Evolutionary conservation across 1,284 basidiomycete species (phyloP), one percentile per base, ranked within the genome.

Genomic region (Phylloboletellus chloephorus): DNA sequence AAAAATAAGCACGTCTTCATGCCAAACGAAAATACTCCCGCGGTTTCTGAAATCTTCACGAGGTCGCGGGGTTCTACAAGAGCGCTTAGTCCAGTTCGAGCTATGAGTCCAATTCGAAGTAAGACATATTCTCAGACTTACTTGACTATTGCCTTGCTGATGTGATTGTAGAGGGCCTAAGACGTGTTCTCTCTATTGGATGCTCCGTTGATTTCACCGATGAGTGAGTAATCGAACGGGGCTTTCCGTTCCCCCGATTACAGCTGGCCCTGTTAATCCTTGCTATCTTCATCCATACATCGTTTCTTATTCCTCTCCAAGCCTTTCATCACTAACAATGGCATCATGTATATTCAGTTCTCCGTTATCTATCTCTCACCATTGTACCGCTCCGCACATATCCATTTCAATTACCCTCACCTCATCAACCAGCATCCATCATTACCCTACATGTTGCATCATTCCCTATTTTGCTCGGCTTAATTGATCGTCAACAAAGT

Each of bases 91-190:
- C 55, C 55, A 24, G 29, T 44, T 1, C 50, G 54, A n/a, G 62
- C 61, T 17, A 43, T 61, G 46, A 65, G 57, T 20, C 58, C 58
- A 21, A 57, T 60, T 25, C 57, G 58, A 50, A 39, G 62, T 57
- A 48, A 50, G 56, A n/a, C 15, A 21, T 25, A 22, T 30, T 44
- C 8, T n/a, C 12, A 13, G n/a, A 41, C 21, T 15, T 8, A 6
- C 3, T 25, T 7, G 20, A 19, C n/a, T 24, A 16, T 9, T 19
- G 15, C 30, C 7, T 31, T 38, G 9, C 37, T 61, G n/a, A 57
- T 25, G 32, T 40, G 30, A n/a, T 26, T 31, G n/a, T 31, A 61
- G 58, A 56, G 44, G 49, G 58, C 3, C 49, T 61, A 12, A 58
- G 41, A 35, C 63, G 59, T 25, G 49, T 64, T 35, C 37, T 65